Base-by-base conservation (phyloP, 495 filamentous ascomycete species). In the Xeromyces bisporus region DNA sequence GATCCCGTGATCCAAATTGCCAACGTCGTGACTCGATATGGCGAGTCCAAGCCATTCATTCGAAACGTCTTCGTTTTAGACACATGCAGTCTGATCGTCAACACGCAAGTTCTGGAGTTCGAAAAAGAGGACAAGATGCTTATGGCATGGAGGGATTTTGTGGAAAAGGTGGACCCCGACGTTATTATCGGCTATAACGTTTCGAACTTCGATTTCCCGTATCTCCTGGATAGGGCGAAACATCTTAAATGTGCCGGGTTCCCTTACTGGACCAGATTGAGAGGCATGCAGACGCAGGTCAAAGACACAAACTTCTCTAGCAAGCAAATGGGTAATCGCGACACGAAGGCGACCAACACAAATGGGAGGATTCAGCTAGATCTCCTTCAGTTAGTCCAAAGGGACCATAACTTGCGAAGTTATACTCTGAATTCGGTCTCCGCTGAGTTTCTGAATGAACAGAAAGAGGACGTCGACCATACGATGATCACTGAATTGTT, bases 171-270 rank as follows among this genome's bases (percentile, higher is more conserved):
- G 2, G 89, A 99, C 43, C 87, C 89, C 0, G 89, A 99, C 54
- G 75, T 99, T 16, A 96, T 99, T 44, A 99, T 89, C 37, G 89
- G 89, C 26, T 99, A 99, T 69, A 99, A 99, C 50, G 94, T 93
- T 57, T 64, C 80, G 43, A 99, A 99, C 55, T 99, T 99, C 58
- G 89, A 99, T 57, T 93, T 99, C 41, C 86, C 89, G 2, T 99
- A 99, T 47, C 70, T 99, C 3, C 66, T 99, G 12, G 80, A 93
- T 15, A 74, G 89, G 12, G 89, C 89, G 12, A 80, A 72, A 35
- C 72, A 91, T 44, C 59, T 99, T 7, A 87, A 85, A 35, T 71
- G 75, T 30, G 39, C 35, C 0, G 56, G 58, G 0, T 99, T 99
- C 38, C 75, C 86, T 2, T 84, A 72, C 53, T 93, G 80, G 81